Evolutionary conservation across 108 stramenopile genomes (phyloP), one percentile per base, ranked within the genome.

Genomic region (Skeletonema costatum): DNA sequence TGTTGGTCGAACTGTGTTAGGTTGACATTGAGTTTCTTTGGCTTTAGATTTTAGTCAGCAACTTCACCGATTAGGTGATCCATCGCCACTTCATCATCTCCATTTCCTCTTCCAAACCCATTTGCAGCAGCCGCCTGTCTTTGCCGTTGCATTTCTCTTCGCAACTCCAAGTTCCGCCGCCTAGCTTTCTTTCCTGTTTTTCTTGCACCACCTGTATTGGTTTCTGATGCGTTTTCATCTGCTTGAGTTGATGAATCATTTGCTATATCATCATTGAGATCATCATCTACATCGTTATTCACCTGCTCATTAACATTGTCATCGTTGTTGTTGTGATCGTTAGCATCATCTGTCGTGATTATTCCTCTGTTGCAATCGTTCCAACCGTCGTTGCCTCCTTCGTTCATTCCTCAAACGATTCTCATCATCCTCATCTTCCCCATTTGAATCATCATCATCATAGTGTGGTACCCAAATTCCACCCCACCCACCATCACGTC

Each of bases 171-270:
- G 58, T 90, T 86, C 29, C 61, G 53, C 19, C 86, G 73, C 59
- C 92, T 64, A 8, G 75, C 82, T 68, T 93, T 93, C 71, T 93
- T 94, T 19, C 90, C 85, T 19, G 89, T 88, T 65, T 82, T 90
- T 39, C 89, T 73, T 16, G 85, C 79, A 7, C 42, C 60, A 31
- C 64, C 17, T 32, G 25, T 10, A 53, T 58, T 17, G 21, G 32
- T 66, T 19, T 62, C 38, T 16, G 44, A n/a, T 17, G 36, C 16
- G 35, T 60, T 39, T 0, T 35, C 63, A 39, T 16, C 33, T 9
- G 30, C 38, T 35, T 38, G 63, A 35, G 38, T 19, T 7, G 63
- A 9, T 21, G 63, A 11, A 35, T 70, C 7, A 11, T 62, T 21
- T 38, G 32, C 39, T 33, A 19, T 60, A 32, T 65, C 50, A 11